Evolutionary conservation across 1,139 yeast genomes (phyloP).

Genomic region (Eremothecium sinecaudum): DNA sequence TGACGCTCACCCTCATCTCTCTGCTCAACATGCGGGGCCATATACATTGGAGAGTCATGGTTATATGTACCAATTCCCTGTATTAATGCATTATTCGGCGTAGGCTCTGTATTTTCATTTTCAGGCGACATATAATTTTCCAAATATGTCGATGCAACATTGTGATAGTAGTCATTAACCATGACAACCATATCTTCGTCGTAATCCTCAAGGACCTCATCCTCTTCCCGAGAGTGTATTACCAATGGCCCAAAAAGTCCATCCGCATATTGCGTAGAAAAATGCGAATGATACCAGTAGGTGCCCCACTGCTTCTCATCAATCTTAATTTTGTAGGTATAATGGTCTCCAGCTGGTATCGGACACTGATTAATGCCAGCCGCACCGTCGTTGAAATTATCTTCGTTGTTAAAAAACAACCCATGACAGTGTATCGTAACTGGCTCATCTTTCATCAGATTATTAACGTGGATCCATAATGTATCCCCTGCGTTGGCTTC

Average conservation of each 20-base stretch:
- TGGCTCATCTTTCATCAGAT: slow-evolving; percentile 38
- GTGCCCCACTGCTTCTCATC: slow-evolving; percentile 44
- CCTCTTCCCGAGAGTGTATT: slow-evolving; percentile 35
- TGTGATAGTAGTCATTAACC: slow-evolving; percentile 45
- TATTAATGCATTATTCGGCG: slow-evolving; percentile 42
- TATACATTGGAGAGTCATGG: slow-evolving; percentile 19
- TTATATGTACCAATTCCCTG: slow-evolving; percentile 41
- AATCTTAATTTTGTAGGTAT: slow-evolving; percentile 43
- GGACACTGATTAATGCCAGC: slow-evolving; percentile 54
- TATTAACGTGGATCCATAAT: slow-evolving; percentile 39
- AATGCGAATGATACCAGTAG: slow-evolving; percentile 56
- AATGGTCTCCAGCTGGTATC: slow-evolving; percentile 43
- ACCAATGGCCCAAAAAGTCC: slow-evolving; percentile 51
- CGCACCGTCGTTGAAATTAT: slow-evolving; percentile 51
- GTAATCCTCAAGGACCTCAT: slow-evolving; percentile 34
- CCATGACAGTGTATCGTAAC: slow-evolving; percentile 56
- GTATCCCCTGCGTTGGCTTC: slow-evolving; percentile 40
- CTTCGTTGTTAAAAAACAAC: slow-evolving; percentile 39
- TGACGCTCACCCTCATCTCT: slow-evolving; percentile 8
- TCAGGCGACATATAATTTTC: slow-evolving; percentile 33
- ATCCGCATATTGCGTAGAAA: slow-evolving; percentile 48
- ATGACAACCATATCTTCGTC: slow-evolving; percentile 44
- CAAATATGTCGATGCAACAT: slow-evolving; percentile 32
- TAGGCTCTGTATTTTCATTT: slow-evolving; percentile 48
- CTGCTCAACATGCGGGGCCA: slow-evolving; percentile 12